Evolutionary conservation across 352 stramenopile genomes (phyloP).

Genomic region (Phytophthora tubulina): DNA sequence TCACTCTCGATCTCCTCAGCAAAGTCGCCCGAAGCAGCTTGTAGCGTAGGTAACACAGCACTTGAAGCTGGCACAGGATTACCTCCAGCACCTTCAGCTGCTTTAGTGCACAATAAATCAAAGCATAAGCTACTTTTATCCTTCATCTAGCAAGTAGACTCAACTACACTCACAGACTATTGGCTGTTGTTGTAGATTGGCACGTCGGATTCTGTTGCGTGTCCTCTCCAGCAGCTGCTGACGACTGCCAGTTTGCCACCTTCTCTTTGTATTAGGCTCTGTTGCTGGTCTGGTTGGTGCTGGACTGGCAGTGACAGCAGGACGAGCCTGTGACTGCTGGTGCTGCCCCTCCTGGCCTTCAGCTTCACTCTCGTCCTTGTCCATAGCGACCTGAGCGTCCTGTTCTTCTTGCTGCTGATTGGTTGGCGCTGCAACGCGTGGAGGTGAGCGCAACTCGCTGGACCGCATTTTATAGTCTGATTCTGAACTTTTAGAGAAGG

Average conservation of each 20-base stretch:
- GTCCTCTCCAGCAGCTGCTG: conserved; percentile 30
- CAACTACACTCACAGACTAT: conserved; percentile 28
- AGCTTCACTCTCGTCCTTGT: conserved; percentile 32
- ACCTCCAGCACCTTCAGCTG: neutral
- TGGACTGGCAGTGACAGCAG: conserved; percentile 2
- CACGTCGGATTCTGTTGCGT: conserved; percentile 22
- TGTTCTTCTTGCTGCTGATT: conserved; percentile 35
- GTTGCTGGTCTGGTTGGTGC: neutral
- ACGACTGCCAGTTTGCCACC: conserved; percentile 12
- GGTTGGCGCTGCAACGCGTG: neutral
- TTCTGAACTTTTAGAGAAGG: neutral
- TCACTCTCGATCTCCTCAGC: conserved; percentile 47
- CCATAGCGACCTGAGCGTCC: neutral
- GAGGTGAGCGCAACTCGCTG: conserved; percentile 12
- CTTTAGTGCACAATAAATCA: conserved; percentile 9
- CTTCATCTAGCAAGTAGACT: neutral
- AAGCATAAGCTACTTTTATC: conserved; percentile 12
- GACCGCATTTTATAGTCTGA: conserved; percentile 23
- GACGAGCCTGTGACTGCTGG: neutral
- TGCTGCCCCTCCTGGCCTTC: neutral
- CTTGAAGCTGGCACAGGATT: neutral
- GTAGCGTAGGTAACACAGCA: neutral
- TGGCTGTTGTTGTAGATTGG: conserved; percentile 29
- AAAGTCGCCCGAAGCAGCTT: conserved; percentile 21
- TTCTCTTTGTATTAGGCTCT: conserved; percentile 12